These are phyloP conservation scores for Vanderwaltozyma tropicalis DNA, from an alignment of 805 yeast species.

Conservation along the genomic window DNA sequence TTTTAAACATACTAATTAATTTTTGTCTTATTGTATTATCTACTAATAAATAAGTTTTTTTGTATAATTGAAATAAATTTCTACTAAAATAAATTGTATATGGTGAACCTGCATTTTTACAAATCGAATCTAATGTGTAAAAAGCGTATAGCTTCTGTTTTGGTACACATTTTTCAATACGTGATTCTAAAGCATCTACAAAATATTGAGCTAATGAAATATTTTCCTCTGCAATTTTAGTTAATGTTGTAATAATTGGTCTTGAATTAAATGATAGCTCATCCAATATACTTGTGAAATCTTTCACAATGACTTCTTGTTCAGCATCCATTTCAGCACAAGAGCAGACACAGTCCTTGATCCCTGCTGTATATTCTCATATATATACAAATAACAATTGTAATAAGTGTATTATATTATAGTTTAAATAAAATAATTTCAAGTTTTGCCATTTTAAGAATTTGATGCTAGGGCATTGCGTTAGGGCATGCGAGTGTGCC, in stretches of 20 bases:
- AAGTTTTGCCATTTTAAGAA: too few species aligned
- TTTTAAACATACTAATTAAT: constrained; percentile 66
- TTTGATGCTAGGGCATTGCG: too few species aligned
- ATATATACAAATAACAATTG: too few species aligned
- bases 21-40: constrained; percentile 66
- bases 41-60: constrained; percentile 68
- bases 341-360: too few species aligned
- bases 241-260: constrained; percentile 78
- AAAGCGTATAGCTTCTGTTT: constrained; percentile 74
- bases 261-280: constrained; percentile 81
- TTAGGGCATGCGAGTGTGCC: too few species aligned
- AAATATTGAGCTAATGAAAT: constrained; percentile 67
- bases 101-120: constrained; percentile 84
- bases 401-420: too few species aligned
- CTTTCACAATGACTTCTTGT: constrained; percentile 35
- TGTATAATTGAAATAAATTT: constrained; percentile 53
- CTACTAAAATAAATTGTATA: constrained; percentile 71
- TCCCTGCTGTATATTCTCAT: too few species aligned
- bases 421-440: too few species aligned
- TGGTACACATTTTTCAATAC: constrained; percentile 72
- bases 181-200: constrained; percentile 58
- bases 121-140: constrained; percentile 81
- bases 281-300: constrained; percentile 58
- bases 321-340: constrained; percentile 13
- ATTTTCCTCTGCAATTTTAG: constrained; percentile 81